A percentile compares a stretch with the other conserved stretches of the same genome.
Conservation (phyloP, 257 asterid genomes). For the Osmanthus fragrans region DNA sequence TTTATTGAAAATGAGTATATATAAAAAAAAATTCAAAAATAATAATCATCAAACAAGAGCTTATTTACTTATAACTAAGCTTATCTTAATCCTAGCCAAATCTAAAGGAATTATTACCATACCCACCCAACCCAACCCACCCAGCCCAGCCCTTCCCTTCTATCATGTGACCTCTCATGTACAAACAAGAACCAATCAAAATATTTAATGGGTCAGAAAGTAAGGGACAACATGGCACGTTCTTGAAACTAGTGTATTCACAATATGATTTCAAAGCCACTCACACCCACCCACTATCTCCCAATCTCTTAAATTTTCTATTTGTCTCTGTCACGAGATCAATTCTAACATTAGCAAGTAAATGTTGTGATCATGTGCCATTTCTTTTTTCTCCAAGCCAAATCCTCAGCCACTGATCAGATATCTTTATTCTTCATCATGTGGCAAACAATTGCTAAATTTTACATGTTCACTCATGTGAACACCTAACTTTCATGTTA, state of each 20-base stretch:
- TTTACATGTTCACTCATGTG: slow-evolving; percentile 42
- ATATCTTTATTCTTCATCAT: slow-evolving; percentile 10
- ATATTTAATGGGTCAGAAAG: background rate
- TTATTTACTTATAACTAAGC: too few relatives aligned
- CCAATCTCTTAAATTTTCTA: slow-evolving; percentile 17
- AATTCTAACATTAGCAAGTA: background rate
- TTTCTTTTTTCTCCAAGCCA: background rate
- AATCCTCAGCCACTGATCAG: slow-evolving; percentile 1
- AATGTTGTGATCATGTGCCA: slow-evolving; percentile 24
- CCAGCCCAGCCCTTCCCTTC: too few relatives aligned
- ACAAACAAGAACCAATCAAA: background rate
- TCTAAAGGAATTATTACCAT: too few relatives aligned
- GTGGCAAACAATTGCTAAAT: slow-evolving; percentile 29
- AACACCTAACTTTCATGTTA: slow-evolving; percentile 6
- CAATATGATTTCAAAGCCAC: slow-evolving; percentile 3
- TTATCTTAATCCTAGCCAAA: too few relatives aligned
- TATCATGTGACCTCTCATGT: background rate
- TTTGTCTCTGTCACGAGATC: background rate
- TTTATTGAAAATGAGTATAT: too few relatives aligned
- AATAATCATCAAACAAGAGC: too few relatives aligned
- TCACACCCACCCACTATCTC: slow-evolving; percentile 19
- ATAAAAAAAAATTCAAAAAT: too few relatives aligned
- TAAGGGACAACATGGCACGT: slow-evolving; percentile 53
- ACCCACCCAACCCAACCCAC: too few relatives aligned
- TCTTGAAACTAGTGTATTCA: slow-evolving; percentile 26